A percentile compares a stretch with the other conserved stretches of the same genome.
phyloP scores from a whole-genome alignment of 2,329 filamentous ascomycete species.

The Scedosporium boydii region DNA sequence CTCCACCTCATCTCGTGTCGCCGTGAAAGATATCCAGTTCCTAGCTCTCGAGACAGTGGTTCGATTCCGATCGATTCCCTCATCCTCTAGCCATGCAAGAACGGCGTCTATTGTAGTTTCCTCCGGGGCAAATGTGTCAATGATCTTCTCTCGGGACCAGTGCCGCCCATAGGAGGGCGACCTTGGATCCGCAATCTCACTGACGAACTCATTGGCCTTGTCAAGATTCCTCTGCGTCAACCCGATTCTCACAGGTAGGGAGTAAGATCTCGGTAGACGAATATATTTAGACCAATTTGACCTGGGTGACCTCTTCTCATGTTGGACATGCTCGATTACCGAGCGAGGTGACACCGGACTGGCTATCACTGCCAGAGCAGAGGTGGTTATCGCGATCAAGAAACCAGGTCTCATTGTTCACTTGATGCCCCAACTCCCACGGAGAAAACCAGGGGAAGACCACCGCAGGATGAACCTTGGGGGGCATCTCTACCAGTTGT shows the following conservation, averaged over 20 bases:
- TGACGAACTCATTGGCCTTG: constrained; percentile 30
- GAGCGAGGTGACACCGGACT: not conserved
- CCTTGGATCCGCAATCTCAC: constrained; percentile 32
- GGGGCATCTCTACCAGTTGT: not conserved
- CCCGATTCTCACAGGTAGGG: constrained; percentile 31
- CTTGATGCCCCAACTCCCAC: not conserved
- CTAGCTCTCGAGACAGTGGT: constrained; percentile 40
- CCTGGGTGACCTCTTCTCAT: constrained; percentile 1
- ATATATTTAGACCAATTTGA: not conserved
- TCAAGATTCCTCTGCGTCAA: constrained; percentile 36
- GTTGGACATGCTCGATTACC: not conserved
- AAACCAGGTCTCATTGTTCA: constrained; percentile 5
- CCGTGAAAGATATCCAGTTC: constrained; percentile 25
- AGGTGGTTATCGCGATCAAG: not conserved
- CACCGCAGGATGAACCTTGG: not conserved
- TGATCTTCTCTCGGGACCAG: constrained; percentile 32
- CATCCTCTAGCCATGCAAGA: constrained; percentile 40
- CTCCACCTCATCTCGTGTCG: constrained; percentile 25
- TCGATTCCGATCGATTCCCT: constrained; percentile 37
- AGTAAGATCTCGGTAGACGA: not conserved
- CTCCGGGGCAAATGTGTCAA: constrained; percentile 30
- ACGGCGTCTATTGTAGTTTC: constrained; percentile 38
- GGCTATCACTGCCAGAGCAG: not conserved
- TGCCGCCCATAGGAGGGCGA: constrained; percentile 37
- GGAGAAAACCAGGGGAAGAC: not conserved